Conservation (phyloP, 2,329 filamentous ascomycete species). For the Magnaporthales sp. region DNA sequence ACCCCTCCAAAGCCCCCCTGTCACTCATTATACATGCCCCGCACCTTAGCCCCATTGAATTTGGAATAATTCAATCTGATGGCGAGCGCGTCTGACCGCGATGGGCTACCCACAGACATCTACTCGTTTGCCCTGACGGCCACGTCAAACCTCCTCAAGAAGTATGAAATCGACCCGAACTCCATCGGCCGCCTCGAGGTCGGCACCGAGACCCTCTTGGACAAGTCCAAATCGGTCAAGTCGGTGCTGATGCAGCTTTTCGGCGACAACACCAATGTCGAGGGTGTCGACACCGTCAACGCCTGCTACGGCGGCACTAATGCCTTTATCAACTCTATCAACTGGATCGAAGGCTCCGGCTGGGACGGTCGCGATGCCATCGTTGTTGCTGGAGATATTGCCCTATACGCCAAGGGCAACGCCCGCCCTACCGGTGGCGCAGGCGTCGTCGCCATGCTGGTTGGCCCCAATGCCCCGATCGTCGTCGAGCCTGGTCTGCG, state of each 20-base stretch:
- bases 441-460: constrained; percentile 68
- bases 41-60: not conserved
- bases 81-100: not conserved
- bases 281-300: constrained; percentile 77
- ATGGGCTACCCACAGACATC: constrained; percentile 53
- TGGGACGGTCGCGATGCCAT: constrained; percentile 81
- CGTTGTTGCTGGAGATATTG: constrained; percentile 75
- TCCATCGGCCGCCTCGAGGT: constrained; percentile 75
- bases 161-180: constrained; percentile 74
- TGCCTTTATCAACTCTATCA: constrained; percentile 72
- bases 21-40: not conserved
- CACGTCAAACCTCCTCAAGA: constrained; percentile 67
- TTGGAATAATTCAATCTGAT: not conserved
- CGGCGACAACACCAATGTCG: constrained; percentile 73
- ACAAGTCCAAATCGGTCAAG: constrained; percentile 90
- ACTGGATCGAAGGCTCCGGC: constrained; percentile 80
- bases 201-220: constrained; percentile 75
- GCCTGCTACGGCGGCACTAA: constrained; percentile 85
- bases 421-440: constrained; percentile 75
- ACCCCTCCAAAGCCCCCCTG: not conserved
- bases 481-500: constrained; percentile 72
- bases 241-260: constrained; percentile 83
- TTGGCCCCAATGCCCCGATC: constrained; percentile 70
- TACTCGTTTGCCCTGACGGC: constrained; percentile 79
- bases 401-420: constrained; percentile 75